Percentiles rank a stretch among this genome's conserved stretches.
Conservation (phyloP, 129 eudicot species). For the Flaveria ramosissima region DNA sequence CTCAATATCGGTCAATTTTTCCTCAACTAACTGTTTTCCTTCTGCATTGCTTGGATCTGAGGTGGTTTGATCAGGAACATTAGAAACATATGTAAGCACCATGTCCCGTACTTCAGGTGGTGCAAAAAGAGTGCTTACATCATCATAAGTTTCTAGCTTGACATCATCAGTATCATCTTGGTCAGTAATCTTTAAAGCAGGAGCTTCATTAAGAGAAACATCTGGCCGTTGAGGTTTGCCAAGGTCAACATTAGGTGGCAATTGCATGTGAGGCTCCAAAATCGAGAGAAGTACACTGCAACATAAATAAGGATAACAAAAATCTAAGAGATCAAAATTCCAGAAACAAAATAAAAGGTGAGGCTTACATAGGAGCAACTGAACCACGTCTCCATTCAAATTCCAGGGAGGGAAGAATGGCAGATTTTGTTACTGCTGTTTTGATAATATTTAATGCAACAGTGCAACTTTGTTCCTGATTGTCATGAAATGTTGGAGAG, state of each 20-base stretch:
- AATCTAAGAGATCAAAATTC: not conserved
- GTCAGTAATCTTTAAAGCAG: slow-evolving; percentile 36
- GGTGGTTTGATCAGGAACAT: slow-evolving; percentile 45
- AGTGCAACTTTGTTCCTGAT: slow-evolving; percentile 64
- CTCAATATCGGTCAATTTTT: slow-evolving; percentile 36
- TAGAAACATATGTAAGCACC: slow-evolving; percentile 49
- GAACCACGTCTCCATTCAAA: slow-evolving; percentile 91
- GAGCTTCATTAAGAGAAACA: slow-evolving; percentile 38
- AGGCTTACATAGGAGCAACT: slow-evolving; percentile 85
- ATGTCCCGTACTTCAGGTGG: slow-evolving; percentile 67
- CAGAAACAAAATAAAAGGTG: not conserved
- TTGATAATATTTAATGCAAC: slow-evolving; percentile 79
- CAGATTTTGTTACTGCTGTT: slow-evolving; percentile 70
- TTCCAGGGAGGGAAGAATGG: slow-evolving; percentile 87
- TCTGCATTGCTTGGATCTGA: slow-evolving; percentile 47
- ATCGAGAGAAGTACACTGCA: slow-evolving; percentile 94
- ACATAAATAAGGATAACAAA: slow-evolving; percentile 19
- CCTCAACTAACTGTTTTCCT: slow-evolving; percentile 35
- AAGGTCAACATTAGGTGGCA: slow-evolving; percentile 70
- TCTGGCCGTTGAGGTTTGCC: slow-evolving; percentile 49
- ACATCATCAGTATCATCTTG: slow-evolving; percentile 55
- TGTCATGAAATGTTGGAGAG: slow-evolving; percentile 57
- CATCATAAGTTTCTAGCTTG: slow-evolving; percentile 60
- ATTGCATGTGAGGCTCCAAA: slow-evolving; percentile 86
- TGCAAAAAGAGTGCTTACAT: slow-evolving; percentile 76